A percentile compares a stretch with the other conserved stretches of the same genome.
phyloP scores from a whole-genome alignment of 768 basidiomycete genomes.

The Trametes coccinea region DNA sequence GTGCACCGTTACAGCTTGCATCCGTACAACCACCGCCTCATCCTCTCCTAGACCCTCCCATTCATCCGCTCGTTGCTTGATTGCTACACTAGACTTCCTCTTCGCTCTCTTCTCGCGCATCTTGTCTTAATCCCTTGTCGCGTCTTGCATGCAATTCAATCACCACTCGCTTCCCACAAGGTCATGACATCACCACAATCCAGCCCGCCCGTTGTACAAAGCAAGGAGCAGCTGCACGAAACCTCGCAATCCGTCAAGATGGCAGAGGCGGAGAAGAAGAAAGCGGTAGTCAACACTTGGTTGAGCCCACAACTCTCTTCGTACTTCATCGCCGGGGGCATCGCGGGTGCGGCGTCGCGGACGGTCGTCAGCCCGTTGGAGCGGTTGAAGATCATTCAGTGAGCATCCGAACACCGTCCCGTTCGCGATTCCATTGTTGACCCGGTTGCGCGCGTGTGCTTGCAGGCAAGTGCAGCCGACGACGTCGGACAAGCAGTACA shows the following conservation, averaged over 20 bases:
- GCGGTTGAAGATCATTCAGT: conserved; percentile 96
- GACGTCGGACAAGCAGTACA: conserved; percentile 64
- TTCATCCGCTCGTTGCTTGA: not conserved
- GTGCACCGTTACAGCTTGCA: not conserved
- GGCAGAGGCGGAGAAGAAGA: conserved; percentile 21
- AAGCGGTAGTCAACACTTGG: conserved; percentile 10
- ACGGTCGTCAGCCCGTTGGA: conserved; percentile 94
- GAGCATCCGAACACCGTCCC: conserved; percentile 33
- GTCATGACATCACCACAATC: conserved; percentile 25
- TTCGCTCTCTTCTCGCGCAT: not conserved
- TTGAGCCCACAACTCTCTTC: conserved; percentile 40
- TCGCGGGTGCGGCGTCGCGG: conserved; percentile 68
- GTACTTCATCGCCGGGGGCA: conserved; percentile 57
- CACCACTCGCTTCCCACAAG: conserved; percentile 9
- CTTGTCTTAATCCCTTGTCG: not conserved
- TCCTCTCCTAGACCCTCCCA: not conserved
- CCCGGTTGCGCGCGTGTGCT: not conserved
- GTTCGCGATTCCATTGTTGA: not conserved
- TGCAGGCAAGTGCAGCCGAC: conserved; percentile 86
- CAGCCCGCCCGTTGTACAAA: conserved; percentile 10
- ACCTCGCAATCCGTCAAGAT: conserved; percentile 13
- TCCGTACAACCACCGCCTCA: conserved; percentile 1
- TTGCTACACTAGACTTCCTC: not conserved
- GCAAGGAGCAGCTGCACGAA: conserved; percentile 4
- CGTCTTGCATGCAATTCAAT: conserved; percentile 6